Evolutionary conservation across 2,329 filamentous ascomycete species (phyloP).

Genomic region (Aspergillus japonicus): DNA sequence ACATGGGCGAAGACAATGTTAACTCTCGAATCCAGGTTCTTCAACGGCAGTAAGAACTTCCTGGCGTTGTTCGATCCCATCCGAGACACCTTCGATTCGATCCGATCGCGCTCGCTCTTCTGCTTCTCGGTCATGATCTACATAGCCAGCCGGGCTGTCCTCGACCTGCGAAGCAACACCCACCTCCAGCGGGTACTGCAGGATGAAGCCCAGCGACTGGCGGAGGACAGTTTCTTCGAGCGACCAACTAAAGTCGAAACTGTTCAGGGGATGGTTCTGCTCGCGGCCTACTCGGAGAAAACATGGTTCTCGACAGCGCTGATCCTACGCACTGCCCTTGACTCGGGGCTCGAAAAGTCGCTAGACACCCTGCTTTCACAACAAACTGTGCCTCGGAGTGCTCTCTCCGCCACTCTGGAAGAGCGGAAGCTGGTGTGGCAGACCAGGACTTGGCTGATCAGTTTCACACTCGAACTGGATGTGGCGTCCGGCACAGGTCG

Average conservation of each 20-base stretch:
- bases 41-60: conserved; percentile 35
- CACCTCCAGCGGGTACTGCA: conserved; percentile 37
- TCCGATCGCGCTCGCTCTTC: conserved; percentile 36
- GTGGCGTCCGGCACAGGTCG: conserved; percentile 37
- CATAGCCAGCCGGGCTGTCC: conserved; percentile 34
- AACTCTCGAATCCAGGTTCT: conserved; percentile 23
- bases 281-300: conserved; percentile 38
- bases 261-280: conserved; percentile 37
- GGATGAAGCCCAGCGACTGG: conserved; percentile 36
- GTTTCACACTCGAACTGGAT: conserved; percentile 35
- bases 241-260: conserved; percentile 38
- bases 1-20: not conserved
- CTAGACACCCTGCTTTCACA: conserved; percentile 33
- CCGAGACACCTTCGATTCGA: conserved; percentile 37
- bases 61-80: conserved; percentile 37
- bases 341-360: conserved; percentile 37
- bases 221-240: conserved; percentile 39
- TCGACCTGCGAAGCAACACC: conserved; percentile 31
- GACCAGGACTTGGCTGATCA: conserved; percentile 37
- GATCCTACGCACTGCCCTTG: conserved; percentile 36
- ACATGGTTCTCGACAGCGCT: conserved; percentile 40
- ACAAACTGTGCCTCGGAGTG: conserved; percentile 32
- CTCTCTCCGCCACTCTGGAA: conserved; percentile 33
- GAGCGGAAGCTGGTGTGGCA: conserved; percentile 38
- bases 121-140: conserved; percentile 39